Base-by-base conservation (phyloP, 495 filamentous ascomycete genomes). In the Annulohypoxylon stygium region DNA sequence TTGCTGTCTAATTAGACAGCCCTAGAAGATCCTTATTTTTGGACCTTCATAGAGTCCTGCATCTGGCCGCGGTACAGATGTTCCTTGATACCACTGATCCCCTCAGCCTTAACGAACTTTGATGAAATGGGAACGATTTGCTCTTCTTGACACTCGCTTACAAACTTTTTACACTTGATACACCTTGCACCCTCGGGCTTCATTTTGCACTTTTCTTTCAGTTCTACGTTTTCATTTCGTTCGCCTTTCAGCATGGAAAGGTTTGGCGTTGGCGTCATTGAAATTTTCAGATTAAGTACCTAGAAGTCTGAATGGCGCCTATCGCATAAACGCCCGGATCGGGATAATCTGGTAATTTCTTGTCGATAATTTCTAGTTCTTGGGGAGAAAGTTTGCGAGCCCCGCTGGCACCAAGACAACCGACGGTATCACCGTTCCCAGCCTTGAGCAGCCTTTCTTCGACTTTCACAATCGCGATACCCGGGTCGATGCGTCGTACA, bases 141-240 rank as follows among this genome's bases (percentile, higher is more conserved):
- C 73, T 55, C 62, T 78, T 81, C 73, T 77, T 75, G 76, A 79
- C 75, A 76, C 76, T 79, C 77, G 75, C 65, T 79, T 77, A 64
- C 74, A 67, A 78, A 72, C 60, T 68, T 76, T 77, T 70, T 75
- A 34, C 26, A 25, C 48, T 60, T 69, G 50, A 50, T 64, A 55
- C 50, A 64, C 61, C 16, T 67, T 41, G 39, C 30, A 39, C 12
- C 26, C 23, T 47, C 37, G 43, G 45, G 61, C 63, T 60, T 26
- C 48, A 14, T 71, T 75, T 76, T 33, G 8, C n/a, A 41, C 47
- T 57, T 30, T 75, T 65, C 45, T 68, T 64, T 71, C 54, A 1
- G 34, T 71, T 75, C 60, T 51, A 34, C 54, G 37, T 66, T 20
- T 72, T 65, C n/a, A 25, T 12, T 61, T 59, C 69, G 55, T 62